Evolutionary conservation across 345 rosid species (phyloP), one percentile per base, ranked within the genome.

Genomic region (Tarenaya hassleriana): DNA sequence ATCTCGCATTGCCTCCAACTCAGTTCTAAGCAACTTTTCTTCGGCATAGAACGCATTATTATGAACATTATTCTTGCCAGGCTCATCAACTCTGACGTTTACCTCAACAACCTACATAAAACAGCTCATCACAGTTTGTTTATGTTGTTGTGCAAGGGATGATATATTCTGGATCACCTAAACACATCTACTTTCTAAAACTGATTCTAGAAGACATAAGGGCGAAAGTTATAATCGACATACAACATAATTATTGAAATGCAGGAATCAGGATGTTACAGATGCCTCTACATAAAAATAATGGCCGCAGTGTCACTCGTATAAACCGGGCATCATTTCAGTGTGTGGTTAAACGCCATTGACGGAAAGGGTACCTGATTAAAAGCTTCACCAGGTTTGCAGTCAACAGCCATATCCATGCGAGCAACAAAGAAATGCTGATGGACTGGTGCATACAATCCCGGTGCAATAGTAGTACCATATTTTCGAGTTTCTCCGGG

Each of bases 401-500:
- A 83, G 64, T 88, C 95, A 39, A 88, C 85, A 52, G 89, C 82
- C 95, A 85, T 83, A 65, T 88, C 83, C 95, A 85, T 75, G 39
- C 97, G 97, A 51, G 95, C 84, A 41, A 88, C 85, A 59, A 85
- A 88, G 69, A 88, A 85, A 59, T 88, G 97, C 52, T 88, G 97
- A 69, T 88, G 97, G 41, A 88, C 89, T 15, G 97, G 95, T 47
- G 92, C 97, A 72, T 88, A 85, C 34, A 88, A 57, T 24, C 89
- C 87, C 10, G 97, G 97, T 31, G 97, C 97, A 40, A 88, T 88
- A 58, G 75, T 81, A 61, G 92, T 88, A 37, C 97, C 95, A 49
- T 88, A 88, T 64, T 83, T 88, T 66, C 95, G 75, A 16, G 64
- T 69, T 73, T 88, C 95, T 63, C 95, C 97, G 60, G 85, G 97